Percentiles rank a stretch among this genome's conserved stretches.
These are phyloP conservation scores for Quercus suber DNA, from an alignment of 306 rosid genomes.

Conservation along the genomic window DNA sequence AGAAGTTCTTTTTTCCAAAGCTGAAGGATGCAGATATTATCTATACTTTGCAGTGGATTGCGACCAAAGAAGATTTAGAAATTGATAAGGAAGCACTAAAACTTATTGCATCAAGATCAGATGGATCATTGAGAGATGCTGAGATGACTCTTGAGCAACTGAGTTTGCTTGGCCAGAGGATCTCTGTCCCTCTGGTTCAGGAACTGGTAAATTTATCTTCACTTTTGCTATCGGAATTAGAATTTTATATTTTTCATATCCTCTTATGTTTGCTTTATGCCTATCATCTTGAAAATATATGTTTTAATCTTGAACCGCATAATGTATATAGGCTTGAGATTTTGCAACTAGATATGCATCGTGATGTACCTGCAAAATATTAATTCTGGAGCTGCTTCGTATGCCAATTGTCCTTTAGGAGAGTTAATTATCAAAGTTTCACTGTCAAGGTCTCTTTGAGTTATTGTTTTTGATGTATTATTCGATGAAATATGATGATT, in stretches of 20 bases:
- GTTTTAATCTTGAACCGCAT: no score
- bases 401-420: no score
- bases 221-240: neutral
- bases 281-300: neutral
- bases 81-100: constrained; percentile 93
- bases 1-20: constrained; percentile 94
- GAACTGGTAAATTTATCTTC: constrained; percentile 63
- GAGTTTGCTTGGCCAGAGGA: constrained; percentile 92
- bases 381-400: no score
- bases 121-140: constrained; percentile 95
- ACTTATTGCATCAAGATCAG: constrained; percentile 94
- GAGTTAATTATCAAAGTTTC: no score
- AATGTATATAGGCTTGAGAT: no score
- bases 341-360: no score
- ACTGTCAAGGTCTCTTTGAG: no score
- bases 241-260: constrained; percentile 9
- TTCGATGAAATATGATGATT: no score
- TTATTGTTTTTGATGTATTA: no score
- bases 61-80: constrained; percentile 78
- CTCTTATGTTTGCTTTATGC: neutral
- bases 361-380: no score
- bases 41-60: constrained; percentile 73
- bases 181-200: constrained; percentile 90
- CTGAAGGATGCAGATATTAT: constrained; percentile 87
- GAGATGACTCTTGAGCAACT: constrained; percentile 99